These are phyloP conservation scores for Allantophomopsis lycopodina DNA, from an alignment of 2,329 filamentous ascomycete species.

Conservation along the genomic window DNA sequence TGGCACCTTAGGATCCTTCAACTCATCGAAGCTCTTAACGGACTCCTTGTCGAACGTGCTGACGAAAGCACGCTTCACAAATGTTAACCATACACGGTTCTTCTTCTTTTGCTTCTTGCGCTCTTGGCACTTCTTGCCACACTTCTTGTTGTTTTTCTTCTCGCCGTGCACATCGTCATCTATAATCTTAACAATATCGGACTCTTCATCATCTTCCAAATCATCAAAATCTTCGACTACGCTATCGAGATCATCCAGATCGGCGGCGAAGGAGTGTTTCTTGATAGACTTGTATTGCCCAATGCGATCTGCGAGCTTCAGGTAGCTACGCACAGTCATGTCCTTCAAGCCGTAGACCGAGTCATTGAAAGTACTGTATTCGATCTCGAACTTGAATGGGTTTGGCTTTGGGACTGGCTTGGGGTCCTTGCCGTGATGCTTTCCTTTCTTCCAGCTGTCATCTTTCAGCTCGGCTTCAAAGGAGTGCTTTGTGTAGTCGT, in stretches of 20 bases:
- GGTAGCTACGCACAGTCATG: constrained; percentile 69
- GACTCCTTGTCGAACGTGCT: constrained; percentile 54
- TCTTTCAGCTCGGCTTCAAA: constrained; percentile 15
- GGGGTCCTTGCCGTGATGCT: constrained; percentile 44
- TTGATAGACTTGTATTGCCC: constrained; percentile 33
- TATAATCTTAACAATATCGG: constrained; percentile 13
- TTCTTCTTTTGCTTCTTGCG: constrained; percentile 33
- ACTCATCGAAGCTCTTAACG: constrained; percentile 24
- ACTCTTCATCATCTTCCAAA: constrained; percentile 12
- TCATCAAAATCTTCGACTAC: constrained; percentile 15
- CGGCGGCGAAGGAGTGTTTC: constrained; percentile 13
- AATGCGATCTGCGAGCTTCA: constrained; percentile 71
- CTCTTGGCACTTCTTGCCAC: constrained; percentile 17
- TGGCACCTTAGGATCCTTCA: no score
- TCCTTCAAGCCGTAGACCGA: constrained; percentile 62
- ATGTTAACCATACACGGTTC: constrained; percentile 65
- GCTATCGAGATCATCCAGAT: constrained; percentile 14
- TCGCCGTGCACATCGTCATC: constrained; percentile 12
- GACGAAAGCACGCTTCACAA: constrained; percentile 69
- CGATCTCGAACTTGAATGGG: constrained; percentile 62
- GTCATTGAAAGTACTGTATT: constrained; percentile 77
- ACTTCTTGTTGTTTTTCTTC: constrained; percentile 20
- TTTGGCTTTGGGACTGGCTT: constrained; percentile 41
- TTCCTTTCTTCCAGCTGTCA: constrained; percentile 47
- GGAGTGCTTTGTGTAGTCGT: constrained; percentile 33